phyloP scores from a whole-genome alignment of 1,284 basidiomycete genomes.

The Trametes versicolor region DNA sequence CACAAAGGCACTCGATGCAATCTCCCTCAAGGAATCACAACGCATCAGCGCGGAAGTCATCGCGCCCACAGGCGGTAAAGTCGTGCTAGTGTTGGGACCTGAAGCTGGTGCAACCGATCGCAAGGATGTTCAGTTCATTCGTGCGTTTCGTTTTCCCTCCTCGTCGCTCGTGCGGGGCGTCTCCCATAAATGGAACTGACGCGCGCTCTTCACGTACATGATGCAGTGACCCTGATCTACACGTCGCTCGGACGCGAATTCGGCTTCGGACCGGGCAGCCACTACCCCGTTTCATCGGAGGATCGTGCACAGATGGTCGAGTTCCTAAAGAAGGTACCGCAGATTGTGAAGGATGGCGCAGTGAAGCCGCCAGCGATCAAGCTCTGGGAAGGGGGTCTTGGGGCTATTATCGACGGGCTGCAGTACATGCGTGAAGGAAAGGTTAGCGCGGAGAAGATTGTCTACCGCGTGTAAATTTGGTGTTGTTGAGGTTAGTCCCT shows the following conservation, averaged over 20 bases:
- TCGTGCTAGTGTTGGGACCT: conserved; percentile 30
- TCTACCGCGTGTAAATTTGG: conserved; percentile 30
- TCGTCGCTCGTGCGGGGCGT: no score
- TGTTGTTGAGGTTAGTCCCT: no score
- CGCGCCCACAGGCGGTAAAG: conserved; percentile 33
- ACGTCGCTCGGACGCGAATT: conserved; percentile 37
- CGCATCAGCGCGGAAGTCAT: conserved; percentile 32
- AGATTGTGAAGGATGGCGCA: conserved; percentile 31
- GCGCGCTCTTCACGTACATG: no score
- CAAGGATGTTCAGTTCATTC: conserved; percentile 31
- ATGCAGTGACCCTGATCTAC: conserved; percentile 27
- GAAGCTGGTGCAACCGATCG: conserved; percentile 27
- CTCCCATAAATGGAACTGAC: no score
- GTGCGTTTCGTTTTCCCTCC: conserved; percentile 17
- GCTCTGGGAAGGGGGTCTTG: conserved; percentile 39
- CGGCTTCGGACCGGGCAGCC: conserved; percentile 7
- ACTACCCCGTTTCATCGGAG: conserved; percentile 24
- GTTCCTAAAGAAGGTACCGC: conserved; percentile 40
- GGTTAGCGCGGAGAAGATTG: conserved; percentile 43
- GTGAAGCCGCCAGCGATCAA: conserved; percentile 37
- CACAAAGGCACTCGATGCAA: conserved; percentile 36
- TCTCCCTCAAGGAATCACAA: conserved; percentile 32
- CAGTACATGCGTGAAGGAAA: conserved; percentile 41
- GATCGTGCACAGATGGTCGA: conserved; percentile 35
- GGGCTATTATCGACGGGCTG: conserved; percentile 36